phyloP scores from a whole-genome alignment of 2,329 filamentous ascomycete species.

The Trichoderma asperellum region DNA sequence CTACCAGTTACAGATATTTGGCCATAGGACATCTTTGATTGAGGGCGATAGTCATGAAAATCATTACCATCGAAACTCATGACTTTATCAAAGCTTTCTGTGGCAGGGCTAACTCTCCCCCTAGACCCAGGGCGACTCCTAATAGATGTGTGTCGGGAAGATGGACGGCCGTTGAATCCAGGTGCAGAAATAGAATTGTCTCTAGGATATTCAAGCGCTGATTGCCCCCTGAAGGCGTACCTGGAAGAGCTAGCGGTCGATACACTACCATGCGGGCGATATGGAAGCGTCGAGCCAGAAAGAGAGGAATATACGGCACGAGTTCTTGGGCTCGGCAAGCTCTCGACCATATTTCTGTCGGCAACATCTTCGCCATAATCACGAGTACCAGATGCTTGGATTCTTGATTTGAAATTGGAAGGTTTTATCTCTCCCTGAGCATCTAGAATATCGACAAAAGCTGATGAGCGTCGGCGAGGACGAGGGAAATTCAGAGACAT shows the following conservation, averaged over 20 bases:
- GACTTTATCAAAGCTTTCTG: background rate
- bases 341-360: constrained; percentile 58
- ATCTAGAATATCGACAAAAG: constrained; percentile 58
- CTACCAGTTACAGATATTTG: constrained; percentile 23
- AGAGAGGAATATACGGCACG: constrained; percentile 27
- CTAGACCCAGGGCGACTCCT: background rate
- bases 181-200: background rate
- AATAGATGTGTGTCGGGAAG: background rate
- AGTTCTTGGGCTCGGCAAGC: constrained; percentile 42
- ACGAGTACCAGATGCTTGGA: constrained; percentile 55
- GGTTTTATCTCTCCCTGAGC: constrained; percentile 58
- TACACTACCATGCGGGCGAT: constrained; percentile 20
- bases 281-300: background rate
- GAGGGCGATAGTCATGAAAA: background rate
- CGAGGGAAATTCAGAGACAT: constrained; percentile 3
- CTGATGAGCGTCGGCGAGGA: constrained; percentile 13
- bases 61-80: background rate
- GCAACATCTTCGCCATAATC: constrained; percentile 69
- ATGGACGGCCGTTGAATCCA: background rate
- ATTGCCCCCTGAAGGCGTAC: background rate
- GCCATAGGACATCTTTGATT: constrained; percentile 18
- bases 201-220: background rate
- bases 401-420: constrained; percentile 52
- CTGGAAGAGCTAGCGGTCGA: constrained; percentile 18
- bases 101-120: constrained; percentile 4